These are phyloP conservation scores for Volvox reticuliferus DNA, from an alignment of 139 green algal genomes.

Conservation along the genomic window DNA sequence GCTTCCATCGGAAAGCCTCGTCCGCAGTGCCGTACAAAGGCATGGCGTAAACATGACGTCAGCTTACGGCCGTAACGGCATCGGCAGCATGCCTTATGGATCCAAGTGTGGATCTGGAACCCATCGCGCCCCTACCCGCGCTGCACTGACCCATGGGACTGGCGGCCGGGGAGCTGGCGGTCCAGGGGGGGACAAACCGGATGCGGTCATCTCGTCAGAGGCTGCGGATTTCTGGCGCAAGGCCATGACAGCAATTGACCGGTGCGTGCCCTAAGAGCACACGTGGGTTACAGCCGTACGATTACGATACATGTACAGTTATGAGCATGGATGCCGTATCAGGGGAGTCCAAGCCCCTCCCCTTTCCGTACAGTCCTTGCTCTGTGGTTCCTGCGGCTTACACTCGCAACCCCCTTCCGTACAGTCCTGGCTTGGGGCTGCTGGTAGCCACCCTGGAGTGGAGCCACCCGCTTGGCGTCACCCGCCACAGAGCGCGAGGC, in stretches of 20 bases:
- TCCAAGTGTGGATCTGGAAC: no score
- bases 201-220: slow-evolving; percentile 16
- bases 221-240: slow-evolving; percentile 2
- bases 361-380: background rate
- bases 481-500: background rate
- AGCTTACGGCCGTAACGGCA: no score
- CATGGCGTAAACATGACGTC: no score
- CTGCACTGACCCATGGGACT: no score
- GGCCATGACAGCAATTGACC: background rate
- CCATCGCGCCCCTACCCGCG: no score
- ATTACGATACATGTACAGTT: no score
- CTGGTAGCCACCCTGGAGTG: slow-evolving; percentile 25
- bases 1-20: no score
- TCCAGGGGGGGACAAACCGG: background rate
- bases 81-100: no score
- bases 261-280: background rate
- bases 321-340: background rate
- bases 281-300: background rate
- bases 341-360: background rate
- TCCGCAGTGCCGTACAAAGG: no score
- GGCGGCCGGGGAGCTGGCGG: no score
- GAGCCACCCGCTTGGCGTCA: slow-evolving; percentile 26
- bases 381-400: background rate
- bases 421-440: slow-evolving; percentile 16
- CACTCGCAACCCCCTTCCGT: background rate